These are phyloP conservation scores for Chloroidium sp. DNA, from an alignment of 163 green algal species.

Conservation along the genomic window DNA sequence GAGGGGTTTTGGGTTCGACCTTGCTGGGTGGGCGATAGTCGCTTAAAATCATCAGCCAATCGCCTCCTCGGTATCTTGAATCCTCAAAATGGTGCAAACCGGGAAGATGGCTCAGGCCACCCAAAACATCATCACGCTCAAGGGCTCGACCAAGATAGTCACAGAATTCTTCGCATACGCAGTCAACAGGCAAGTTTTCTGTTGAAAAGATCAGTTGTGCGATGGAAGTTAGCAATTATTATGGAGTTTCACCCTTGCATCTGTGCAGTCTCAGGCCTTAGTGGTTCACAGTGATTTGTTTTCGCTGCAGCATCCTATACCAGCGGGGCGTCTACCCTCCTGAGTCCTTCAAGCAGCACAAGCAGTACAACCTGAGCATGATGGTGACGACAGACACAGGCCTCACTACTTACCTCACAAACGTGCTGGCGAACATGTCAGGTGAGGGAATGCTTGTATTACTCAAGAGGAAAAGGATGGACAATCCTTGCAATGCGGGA, in stretches of 20 bases:
- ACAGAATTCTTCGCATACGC: constrained; percentile 91
- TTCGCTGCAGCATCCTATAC: constrained; percentile 84
- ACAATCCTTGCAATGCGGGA: too few species aligned
- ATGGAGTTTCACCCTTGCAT: too few species aligned
- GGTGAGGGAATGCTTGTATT: constrained; percentile 23
- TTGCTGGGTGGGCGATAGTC: too few species aligned
- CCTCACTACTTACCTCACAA: constrained; percentile 72
- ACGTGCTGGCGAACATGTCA: constrained; percentile 75
- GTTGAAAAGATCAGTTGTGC: not conserved
- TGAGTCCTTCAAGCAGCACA: constrained; percentile 80
- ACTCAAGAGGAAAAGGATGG: too few species aligned
- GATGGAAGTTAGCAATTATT: not conserved
- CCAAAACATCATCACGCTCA: constrained; percentile 81
- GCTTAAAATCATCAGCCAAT: too few species aligned
- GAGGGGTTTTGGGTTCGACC: too few species aligned
- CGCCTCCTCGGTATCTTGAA: too few species aligned
- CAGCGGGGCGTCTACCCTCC: constrained; percentile 94
- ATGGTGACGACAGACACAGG: constrained; percentile 69
- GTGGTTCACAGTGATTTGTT: not conserved
- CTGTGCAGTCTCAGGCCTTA: not conserved
- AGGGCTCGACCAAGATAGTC: constrained; percentile 81
- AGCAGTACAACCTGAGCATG: constrained; percentile 87
- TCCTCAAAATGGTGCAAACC: too few species aligned
- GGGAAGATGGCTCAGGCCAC: constrained; percentile 18
- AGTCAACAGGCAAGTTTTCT: constrained; percentile 65